phyloP scores from a whole-genome alignment of 139 green algal genomes.

The Chlorella vulgaris region DNA sequence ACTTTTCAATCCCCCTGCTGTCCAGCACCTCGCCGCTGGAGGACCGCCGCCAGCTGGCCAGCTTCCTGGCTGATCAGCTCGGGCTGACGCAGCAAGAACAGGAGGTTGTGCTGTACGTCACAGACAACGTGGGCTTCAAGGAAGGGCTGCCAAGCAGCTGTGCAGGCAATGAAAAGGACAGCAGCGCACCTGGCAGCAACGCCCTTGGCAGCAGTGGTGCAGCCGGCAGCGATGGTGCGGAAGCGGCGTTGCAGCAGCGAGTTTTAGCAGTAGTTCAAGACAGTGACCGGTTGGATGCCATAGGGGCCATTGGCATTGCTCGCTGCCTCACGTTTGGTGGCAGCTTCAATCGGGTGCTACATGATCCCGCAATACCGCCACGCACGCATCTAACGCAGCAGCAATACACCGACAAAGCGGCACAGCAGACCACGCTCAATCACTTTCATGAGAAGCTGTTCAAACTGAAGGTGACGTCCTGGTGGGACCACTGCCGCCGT shows the following conservation, averaged over 20 bases:
- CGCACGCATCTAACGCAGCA: conserved; percentile 54
- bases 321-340: conserved; percentile 85
- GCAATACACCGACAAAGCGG: conserved; percentile 58
- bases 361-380: conserved; percentile 64
- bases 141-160: conserved; percentile 11
- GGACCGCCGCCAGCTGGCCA: background rate
- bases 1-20: too few relatives aligned
- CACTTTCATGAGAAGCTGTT: conserved; percentile 88
- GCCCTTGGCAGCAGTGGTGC: too few relatives aligned
- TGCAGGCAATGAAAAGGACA: too few relatives aligned
- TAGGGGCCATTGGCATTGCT: conserved; percentile 82
- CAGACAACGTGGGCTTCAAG: conserved; percentile 72
- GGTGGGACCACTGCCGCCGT: background rate
- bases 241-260: background rate
- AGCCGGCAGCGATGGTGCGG: background rate
- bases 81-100: conserved; percentile 1
- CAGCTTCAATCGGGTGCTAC: conserved; percentile 55
- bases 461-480: conserved; percentile 68
- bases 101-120: conserved; percentile 50
- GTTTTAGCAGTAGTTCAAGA: conserved; percentile 68
- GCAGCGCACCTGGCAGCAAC: too few relatives aligned
- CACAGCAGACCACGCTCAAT: conserved; percentile 73
- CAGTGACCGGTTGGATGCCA: conserved; percentile 81
- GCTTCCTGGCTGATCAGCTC: background rate
- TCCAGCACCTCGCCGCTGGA: background rate